Conservation (phyloP, 306 rosid genomes). For the Pyrus bretschneideri region DNA sequence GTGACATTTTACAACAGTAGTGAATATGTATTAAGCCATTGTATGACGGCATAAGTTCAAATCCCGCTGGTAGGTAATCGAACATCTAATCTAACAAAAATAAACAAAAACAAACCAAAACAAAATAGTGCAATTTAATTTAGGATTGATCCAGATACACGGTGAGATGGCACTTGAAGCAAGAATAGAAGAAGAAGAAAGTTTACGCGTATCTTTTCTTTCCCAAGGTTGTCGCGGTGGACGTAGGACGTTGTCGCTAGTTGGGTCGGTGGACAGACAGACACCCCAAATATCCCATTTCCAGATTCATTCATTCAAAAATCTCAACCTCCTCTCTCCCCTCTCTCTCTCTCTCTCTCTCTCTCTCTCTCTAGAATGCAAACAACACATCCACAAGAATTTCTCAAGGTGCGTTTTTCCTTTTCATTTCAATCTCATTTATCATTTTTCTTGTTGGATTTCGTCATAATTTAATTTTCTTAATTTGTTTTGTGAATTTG, state of each 20-base stretch:
- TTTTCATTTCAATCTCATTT: neutral
- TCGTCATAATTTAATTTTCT: neutral
- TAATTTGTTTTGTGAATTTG: neutral
- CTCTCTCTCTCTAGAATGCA: neutral
- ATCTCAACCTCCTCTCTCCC: neutral
- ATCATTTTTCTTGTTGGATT: neutral
- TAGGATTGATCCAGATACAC: neutral
- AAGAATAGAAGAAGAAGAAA: neutral
- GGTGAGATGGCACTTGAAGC: neutral
- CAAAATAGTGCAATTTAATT: neutral
- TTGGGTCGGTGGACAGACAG: neutral
- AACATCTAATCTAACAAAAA: no score
- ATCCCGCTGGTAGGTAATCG: accelerated
- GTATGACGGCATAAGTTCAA: no score
- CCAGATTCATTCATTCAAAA: neutral
- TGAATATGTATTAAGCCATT: no score
- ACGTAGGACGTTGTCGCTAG: neutral
- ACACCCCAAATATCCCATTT: neutral
- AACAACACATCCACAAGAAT: neutral
- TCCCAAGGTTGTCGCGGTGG: neutral
- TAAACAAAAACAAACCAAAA: no score
- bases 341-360: neutral
- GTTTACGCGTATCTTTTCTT: neutral
- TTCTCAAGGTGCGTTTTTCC: neutral
- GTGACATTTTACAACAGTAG: no score